These are phyloP conservation scores for Paecilomyces variotii DNA, from an alignment of 2,329 filamentous ascomycete genomes.

Conservation along the genomic window DNA sequence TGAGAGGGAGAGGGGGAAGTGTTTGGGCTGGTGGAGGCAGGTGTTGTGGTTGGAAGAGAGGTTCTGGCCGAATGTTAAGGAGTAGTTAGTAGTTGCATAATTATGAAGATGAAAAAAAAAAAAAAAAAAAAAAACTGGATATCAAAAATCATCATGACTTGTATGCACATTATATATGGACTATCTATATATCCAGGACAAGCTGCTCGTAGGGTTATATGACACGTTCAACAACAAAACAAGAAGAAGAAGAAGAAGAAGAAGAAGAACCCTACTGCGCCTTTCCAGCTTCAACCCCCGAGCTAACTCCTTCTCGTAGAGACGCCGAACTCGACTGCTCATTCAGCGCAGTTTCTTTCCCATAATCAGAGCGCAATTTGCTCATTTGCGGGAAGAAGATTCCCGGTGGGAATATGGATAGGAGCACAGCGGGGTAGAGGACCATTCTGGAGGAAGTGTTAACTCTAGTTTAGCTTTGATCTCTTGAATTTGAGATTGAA, in stretches of 20 bases:
- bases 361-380: neutral
- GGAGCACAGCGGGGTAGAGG: constrained; percentile 41
- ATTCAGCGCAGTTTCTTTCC: neutral
- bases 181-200: neutral
- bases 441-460: constrained; percentile 30
- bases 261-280: neutral
- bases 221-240: neutral
- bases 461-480: neutral
- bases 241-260: neutral
- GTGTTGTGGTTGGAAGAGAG: constrained; percentile 48
- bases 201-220: neutral
- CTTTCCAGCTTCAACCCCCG: neutral
- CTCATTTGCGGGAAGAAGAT: constrained; percentile 49
- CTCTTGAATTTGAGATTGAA: neutral
- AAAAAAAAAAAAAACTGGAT: neutral
- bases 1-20: constrained; percentile 34
- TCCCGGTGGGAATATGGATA: constrained; percentile 49
- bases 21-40: constrained; percentile 42
- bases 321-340: neutral
- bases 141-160: neutral
- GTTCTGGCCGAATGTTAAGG: constrained; percentile 48
- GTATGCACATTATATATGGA: neutral
- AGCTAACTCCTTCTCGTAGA: neutral
- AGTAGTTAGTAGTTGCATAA: neutral
- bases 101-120: no score